Evolutionary conservation across 495 filamentous ascomycete genomes (phyloP).

Genomic region (Neurospora cerealis): DNA sequence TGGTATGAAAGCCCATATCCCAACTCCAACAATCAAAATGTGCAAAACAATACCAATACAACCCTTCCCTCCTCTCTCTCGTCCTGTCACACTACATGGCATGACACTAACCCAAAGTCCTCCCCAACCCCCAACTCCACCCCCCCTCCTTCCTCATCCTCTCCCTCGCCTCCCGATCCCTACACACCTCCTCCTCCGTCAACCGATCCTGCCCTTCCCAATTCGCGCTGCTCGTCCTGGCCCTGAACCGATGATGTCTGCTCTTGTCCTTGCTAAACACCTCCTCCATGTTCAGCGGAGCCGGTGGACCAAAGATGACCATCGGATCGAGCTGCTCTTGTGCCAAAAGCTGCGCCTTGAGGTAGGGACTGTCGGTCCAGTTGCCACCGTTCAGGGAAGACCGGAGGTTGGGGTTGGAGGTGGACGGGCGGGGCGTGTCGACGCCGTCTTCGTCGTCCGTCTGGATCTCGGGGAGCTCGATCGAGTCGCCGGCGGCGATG

Average conservation of each 20-base stretch:
- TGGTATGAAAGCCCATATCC: neutral
- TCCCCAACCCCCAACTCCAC: slow-evolving; percentile 59
- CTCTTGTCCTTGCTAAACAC: slow-evolving; percentile 81
- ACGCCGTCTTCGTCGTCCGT: slow-evolving; percentile 81
- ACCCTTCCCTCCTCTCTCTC: neutral
- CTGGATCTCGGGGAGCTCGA: slow-evolving; percentile 80
- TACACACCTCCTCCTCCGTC: slow-evolving; percentile 78
- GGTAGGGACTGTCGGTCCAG: slow-evolving; percentile 79
- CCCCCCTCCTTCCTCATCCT: slow-evolving; percentile 73
- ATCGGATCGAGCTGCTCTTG: slow-evolving; percentile 83
- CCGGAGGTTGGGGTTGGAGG: neutral
- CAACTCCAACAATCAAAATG: neutral
- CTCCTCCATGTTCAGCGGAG: slow-evolving; percentile 83
- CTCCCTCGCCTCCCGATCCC: slow-evolving; percentile 71
- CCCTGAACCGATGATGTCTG: slow-evolving; percentile 72
- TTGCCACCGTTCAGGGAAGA: slow-evolving; percentile 32
- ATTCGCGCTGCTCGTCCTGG: slow-evolving; percentile 84
- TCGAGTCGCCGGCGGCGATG: slow-evolving; percentile 67
- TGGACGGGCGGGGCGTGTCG: slow-evolving; percentile 9
- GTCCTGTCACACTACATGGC: neutral
- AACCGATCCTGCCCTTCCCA: slow-evolving; percentile 82
- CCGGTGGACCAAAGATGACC: slow-evolving; percentile 80
- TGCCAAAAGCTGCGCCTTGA: slow-evolving; percentile 53
- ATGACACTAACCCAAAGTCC: neutral
- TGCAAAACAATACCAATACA: neutral